phyloP scores from a whole-genome alignment of 495 filamentous ascomycete genomes.

The Neurospora sp. region DNA sequence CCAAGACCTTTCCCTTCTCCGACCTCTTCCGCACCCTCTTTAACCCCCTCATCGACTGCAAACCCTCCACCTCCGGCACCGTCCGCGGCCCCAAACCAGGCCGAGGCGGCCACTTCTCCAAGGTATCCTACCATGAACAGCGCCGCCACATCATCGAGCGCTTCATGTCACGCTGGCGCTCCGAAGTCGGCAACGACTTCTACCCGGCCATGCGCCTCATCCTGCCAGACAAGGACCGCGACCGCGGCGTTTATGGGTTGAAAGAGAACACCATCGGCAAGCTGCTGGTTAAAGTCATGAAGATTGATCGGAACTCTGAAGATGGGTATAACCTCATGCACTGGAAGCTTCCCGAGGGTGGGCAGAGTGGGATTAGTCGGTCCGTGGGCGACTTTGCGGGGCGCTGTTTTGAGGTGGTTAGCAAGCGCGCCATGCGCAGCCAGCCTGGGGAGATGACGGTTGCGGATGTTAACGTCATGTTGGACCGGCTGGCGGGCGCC shows the following conservation, averaged over 20 bases:
- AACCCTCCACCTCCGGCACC: slow-evolving; percentile 53
- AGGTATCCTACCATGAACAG: slow-evolving; percentile 67
- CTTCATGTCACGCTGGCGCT: slow-evolving; percentile 83
- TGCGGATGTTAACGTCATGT: slow-evolving; percentile 76
- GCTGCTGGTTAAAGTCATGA: slow-evolving; percentile 80
- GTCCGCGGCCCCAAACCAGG: slow-evolving; percentile 9
- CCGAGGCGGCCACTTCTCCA: slow-evolving; percentile 46
- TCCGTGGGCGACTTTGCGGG: slow-evolving; percentile 88
- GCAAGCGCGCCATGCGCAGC: slow-evolving; percentile 70
- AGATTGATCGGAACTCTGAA: slow-evolving; percentile 83
- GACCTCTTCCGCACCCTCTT: slow-evolving; percentile 70
- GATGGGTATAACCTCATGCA: slow-evolving; percentile 79
- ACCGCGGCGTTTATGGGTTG: slow-evolving; percentile 86
- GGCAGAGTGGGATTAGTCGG: slow-evolving; percentile 61
- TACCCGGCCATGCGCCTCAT: slow-evolving; percentile 90
- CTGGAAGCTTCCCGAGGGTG: slow-evolving; percentile 70
- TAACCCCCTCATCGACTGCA: slow-evolving; percentile 75
- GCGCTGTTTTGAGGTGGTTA: slow-evolving; percentile 73
- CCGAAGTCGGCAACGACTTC: slow-evolving; percentile 81
- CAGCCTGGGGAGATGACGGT: slow-evolving; percentile 70
- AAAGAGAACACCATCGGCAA: slow-evolving; percentile 90
- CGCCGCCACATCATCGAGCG: slow-evolving; percentile 77
- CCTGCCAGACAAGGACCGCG: slow-evolving; percentile 86
- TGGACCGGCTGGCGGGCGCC: slow-evolving; percentile 68
- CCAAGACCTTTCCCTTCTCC: slow-evolving; percentile 72